A percentile compares a stretch with the other conserved stretches of the same genome.
Conservation (phyloP, 352 stramenopile species). For the Globisporangium orthogonon region DNA sequence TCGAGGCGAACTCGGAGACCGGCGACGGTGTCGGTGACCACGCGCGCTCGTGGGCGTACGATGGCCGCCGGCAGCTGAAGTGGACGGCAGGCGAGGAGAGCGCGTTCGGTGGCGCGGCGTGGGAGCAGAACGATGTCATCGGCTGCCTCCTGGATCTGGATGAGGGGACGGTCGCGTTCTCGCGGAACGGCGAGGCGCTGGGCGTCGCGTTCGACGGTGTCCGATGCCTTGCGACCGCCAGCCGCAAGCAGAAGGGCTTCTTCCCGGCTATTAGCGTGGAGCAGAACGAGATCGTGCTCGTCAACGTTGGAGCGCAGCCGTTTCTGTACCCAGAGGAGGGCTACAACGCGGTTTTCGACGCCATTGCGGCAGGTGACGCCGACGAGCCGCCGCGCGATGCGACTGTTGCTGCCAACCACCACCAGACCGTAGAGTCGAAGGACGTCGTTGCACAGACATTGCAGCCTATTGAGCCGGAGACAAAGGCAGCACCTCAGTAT, state of each 20-base stretch:
- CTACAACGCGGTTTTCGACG: slow-evolving; percentile 42
- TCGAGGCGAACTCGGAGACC: slow-evolving; percentile 63
- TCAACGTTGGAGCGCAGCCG: slow-evolving; percentile 80
- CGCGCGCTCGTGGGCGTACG: slow-evolving; percentile 84
- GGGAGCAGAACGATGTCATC: slow-evolving; percentile 84
- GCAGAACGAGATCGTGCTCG: slow-evolving; percentile 64
- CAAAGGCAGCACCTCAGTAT: slow-evolving; percentile 3
- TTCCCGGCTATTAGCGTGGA: slow-evolving; percentile 83
- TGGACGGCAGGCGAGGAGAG: slow-evolving; percentile 76
- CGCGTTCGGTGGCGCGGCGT: slow-evolving; percentile 42
- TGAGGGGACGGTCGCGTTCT: slow-evolving; percentile 66
- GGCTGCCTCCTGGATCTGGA: slow-evolving; percentile 83
- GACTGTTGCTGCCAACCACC: background rate
- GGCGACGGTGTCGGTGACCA: slow-evolving; percentile 90
- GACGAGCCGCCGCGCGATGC: background rate
- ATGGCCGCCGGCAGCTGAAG: slow-evolving; percentile 79
- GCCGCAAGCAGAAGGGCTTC: slow-evolving; percentile 30
- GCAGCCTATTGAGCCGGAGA: background rate
- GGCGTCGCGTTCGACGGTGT: slow-evolving; percentile 56
- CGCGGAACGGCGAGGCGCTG: slow-evolving; percentile 72
- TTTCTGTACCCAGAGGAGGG: slow-evolving; percentile 50
- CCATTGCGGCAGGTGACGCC: slow-evolving; percentile 12
- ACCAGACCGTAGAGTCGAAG: background rate
- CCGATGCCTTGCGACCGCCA: slow-evolving; percentile 16
- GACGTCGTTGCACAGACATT: background rate